Evolutionary conservation across 768 basidiomycete genomes (phyloP).

Genomic region (Pulveroboletus frians): DNA sequence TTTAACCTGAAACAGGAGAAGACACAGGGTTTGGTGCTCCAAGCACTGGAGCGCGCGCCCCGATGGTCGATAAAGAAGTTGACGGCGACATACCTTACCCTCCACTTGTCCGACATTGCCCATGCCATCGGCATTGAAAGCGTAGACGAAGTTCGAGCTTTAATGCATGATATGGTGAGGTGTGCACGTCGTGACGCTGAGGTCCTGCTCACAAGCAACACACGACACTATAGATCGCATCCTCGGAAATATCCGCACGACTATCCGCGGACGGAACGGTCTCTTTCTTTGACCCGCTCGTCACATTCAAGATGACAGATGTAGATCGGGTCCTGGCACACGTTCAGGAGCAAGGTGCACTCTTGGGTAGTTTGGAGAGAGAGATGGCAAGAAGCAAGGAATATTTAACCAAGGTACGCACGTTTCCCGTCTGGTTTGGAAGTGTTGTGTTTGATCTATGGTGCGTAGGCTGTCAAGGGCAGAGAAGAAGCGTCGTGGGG

Average conservation of each 20-base stretch:
- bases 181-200: not conserved
- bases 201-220: conserved; percentile 3
- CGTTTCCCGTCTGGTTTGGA: not conserved
- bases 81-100: conserved; percentile 77
- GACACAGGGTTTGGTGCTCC: conserved; percentile 64
- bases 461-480: conserved; percentile 25
- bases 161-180: conserved; percentile 72
- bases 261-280: conserved; percentile 68
- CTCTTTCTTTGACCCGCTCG: conserved; percentile 62
- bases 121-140: conserved; percentile 38
- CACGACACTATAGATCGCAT: conserved; percentile 51
- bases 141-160: conserved; percentile 49
- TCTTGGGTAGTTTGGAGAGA: conserved; percentile 21
- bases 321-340: conserved; percentile 54
- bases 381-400: conserved; percentile 60
- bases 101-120: conserved; percentile 69
- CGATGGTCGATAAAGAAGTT: conserved; percentile 77
- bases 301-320: conserved; percentile 53
- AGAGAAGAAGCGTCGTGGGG: conserved; percentile 27
- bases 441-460: not conserved
- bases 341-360: conserved; percentile 43
- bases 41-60: conserved; percentile 64
- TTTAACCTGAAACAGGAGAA: conserved; percentile 46
- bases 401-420: conserved; percentile 61
- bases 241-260: conserved; percentile 61